Evolutionary conservation across 169 alveolate species (phyloP).

Genomic region (Cryptosporidium bovis): DNA sequence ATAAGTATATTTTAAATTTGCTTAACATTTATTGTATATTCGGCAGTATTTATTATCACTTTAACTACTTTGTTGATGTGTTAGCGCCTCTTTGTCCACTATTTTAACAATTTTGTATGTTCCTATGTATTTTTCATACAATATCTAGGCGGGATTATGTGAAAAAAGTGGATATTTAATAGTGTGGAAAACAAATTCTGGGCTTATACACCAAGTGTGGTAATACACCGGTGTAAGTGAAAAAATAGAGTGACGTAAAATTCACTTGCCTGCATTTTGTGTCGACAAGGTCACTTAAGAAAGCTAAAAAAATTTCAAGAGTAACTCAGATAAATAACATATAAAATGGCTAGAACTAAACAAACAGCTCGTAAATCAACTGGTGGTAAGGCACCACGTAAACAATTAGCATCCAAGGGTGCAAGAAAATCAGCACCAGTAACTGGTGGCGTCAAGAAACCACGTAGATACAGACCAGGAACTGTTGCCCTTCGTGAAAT

Average conservation of each 20-base stretch:
- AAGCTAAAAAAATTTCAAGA: conserved; percentile 25
- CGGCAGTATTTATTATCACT: no score
- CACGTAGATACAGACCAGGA: conserved; percentile 98
- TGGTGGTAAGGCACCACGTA: conserved; percentile 97
- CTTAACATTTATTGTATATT: no score
- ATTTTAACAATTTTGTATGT: no score
- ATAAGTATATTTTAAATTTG: no score
- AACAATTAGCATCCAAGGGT: conserved; percentile 95
- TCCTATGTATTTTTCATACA: no score
- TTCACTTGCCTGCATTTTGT: conserved; percentile 76
- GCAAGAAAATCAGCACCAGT: conserved; percentile 95
- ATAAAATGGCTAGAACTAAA: conserved; percentile 95
- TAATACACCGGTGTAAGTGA: conserved; percentile 8
- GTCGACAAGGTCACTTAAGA: conserved; percentile 74
- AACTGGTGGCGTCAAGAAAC: conserved; percentile 92
- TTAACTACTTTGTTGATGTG: no score
- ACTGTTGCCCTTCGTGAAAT: conserved; percentile 99
- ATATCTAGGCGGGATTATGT: conserved; percentile 39
- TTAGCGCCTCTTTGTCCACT: no score
- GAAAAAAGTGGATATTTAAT: conserved; percentile 51
- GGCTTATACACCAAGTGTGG: conserved; percentile 44
- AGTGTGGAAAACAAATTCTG: conserved; percentile 62
- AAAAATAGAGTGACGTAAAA: neutral
- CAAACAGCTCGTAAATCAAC: conserved; percentile 97
- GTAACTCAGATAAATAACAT: conserved; percentile 15